phyloP scores from a whole-genome alignment of 2,329 filamentous ascomycete genomes.

The Exophiala sp. region DNA sequence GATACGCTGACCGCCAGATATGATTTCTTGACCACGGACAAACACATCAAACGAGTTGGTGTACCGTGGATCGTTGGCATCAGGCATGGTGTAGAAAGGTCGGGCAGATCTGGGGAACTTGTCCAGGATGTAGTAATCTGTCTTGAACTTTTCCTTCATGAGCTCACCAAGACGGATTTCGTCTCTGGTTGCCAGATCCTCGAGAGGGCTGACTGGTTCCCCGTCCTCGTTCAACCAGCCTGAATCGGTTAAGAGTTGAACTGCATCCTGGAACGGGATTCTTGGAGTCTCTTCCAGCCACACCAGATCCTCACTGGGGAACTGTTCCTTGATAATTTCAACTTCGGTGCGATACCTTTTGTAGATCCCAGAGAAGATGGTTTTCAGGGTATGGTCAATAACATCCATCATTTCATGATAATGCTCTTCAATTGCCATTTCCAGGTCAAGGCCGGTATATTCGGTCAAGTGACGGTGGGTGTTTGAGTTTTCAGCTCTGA shows the following conservation, averaged over 20 bases:
- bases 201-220: conserved; percentile 64
- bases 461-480: conserved; percentile 92
- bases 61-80: conserved; percentile 65
- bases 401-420: conserved; percentile 82
- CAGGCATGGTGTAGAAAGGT: conserved; percentile 88
- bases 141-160: conserved; percentile 79
- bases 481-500: conserved; percentile 93
- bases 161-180: conserved; percentile 82
- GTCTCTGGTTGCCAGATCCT: conserved; percentile 80
- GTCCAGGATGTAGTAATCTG: conserved; percentile 91
- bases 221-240: conserved; percentile 76
- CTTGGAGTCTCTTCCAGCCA: conserved; percentile 83
- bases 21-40: conserved; percentile 86
- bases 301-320: conserved; percentile 80
- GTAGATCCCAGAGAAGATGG: conserved; percentile 71
- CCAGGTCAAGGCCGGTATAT: conserved; percentile 87
- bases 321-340: conserved; percentile 74
- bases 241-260: conserved; percentile 74
- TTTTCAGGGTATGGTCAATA: conserved; percentile 77
- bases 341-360: conserved; percentile 67
- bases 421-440: conserved; percentile 85
- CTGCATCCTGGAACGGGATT: conserved; percentile 73
- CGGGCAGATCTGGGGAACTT: conserved; percentile 82
- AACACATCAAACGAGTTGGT: conserved; percentile 97
- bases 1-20: conserved; percentile 89